Percentiles rank a stretch among this genome's conserved stretches.
Evolutionary conservation across 1,139 yeast genomes (phyloP).

Genomic region (Geotrichum fermentans): DNA sequence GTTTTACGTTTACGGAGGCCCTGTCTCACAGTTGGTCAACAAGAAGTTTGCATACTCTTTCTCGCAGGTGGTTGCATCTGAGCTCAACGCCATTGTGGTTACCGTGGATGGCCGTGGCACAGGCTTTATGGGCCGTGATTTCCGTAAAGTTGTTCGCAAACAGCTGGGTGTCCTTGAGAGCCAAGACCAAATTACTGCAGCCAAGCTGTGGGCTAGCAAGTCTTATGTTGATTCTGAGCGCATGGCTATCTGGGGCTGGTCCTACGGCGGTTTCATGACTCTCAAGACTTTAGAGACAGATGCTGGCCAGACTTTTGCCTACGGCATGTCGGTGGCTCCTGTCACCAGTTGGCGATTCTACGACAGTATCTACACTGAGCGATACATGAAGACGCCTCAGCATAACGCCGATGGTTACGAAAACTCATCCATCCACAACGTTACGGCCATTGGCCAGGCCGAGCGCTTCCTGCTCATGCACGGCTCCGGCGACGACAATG

Average conservation of each 20-base stretch:
- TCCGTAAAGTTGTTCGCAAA: constrained; percentile 60
- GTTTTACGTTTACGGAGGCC: constrained; percentile 90
- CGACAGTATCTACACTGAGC: constrained; percentile 82
- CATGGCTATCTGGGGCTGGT: constrained; percentile 97
- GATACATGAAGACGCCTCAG: constrained; percentile 73
- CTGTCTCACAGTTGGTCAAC: constrained; percentile 74
- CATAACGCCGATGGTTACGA: constrained; percentile 53
- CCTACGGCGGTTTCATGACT: constrained; percentile 80
- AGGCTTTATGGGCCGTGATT: constrained; percentile 79
- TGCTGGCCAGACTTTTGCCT: constrained; percentile 60
- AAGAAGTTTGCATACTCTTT: constrained; percentile 55
- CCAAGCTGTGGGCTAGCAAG: constrained; percentile 53
- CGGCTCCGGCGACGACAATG: constrained; percentile 97
- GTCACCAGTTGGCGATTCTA: constrained; percentile 79
- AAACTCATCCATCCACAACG: constrained; percentile 42
- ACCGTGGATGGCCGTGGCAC: constrained; percentile 95
- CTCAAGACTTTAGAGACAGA: constrained; percentile 72
- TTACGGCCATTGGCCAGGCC: constrained; percentile 50
- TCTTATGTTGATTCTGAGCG: constrained; percentile 53
- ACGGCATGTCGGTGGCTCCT: constrained; percentile 86
- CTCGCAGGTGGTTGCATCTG: constrained; percentile 64
- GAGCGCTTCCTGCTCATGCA: constrained; percentile 78
- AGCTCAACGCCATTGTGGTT: constrained; percentile 67
- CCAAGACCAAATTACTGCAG: constrained; percentile 65
- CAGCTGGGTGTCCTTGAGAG: constrained; percentile 86